Evolutionary conservation across 2,329 filamentous ascomycete genomes (phyloP).

Genomic region (Lachnum nothofagi): DNA sequence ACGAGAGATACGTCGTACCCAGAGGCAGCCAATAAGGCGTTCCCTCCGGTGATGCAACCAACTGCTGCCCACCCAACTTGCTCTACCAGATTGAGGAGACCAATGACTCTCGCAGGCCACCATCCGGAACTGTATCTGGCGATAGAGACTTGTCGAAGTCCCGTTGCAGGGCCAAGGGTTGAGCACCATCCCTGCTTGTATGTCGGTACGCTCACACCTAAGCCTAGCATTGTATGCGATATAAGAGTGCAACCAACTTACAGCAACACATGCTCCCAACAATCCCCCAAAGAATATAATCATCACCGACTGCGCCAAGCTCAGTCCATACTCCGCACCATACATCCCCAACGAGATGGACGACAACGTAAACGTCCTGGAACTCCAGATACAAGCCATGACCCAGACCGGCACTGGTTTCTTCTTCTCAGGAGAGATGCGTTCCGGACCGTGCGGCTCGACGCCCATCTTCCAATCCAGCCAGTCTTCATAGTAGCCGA

Average conservation of each 20-base stretch:
- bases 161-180: conserved; percentile 45
- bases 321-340: not conserved
- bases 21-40: conserved; percentile 21
- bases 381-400: conserved; percentile 47
- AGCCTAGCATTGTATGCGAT: not conserved
- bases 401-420: conserved; percentile 36
- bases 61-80: conserved; percentile 26
- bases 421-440: conserved; percentile 41
- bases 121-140: conserved; percentile 46
- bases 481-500: conserved; percentile 40
- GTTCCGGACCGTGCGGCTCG: conserved; percentile 43
- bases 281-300: not conserved
- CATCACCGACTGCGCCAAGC: not conserved
- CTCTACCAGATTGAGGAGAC: conserved; percentile 35
- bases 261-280: conserved; percentile 42
- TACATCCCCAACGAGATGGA: not conserved
- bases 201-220: not conserved
- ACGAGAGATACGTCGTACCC: conserved; percentile 19
- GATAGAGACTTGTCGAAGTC: conserved; percentile 48
- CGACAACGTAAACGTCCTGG: not conserved
- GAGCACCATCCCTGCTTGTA: conserved; percentile 41
- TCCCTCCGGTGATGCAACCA: conserved; percentile 23
- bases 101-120: conserved; percentile 47
- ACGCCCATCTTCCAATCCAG: conserved; percentile 45
- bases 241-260: conserved; percentile 13